Evolutionary conservation across 768 basidiomycete genomes (phyloP), one percentile per base, ranked within the genome.

Genomic region (Phylloporus rhodoxanthus): DNA sequence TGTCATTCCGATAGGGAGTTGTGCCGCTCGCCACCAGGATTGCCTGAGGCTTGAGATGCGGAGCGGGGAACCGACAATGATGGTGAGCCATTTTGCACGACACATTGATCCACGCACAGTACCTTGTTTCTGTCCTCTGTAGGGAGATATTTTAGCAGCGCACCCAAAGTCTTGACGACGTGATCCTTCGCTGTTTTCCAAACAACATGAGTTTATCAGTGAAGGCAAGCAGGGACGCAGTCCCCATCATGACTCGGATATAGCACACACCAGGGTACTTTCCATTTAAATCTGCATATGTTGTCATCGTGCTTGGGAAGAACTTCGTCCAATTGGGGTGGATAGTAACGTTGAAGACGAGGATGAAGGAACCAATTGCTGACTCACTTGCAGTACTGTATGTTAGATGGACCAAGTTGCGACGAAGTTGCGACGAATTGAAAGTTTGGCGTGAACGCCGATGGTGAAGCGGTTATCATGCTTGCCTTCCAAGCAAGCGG

Each of bases 381-480:
- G n/a, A n/a, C n/a, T n/a, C n/a, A n/a, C n/a, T n/a, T n/a, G n/a
- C n/a, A n/a, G n/a, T n/a, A n/a, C n/a, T n/a, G n/a, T n/a, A n/a
- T n/a, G n/a, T n/a, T n/a, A n/a, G n/a, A n/a, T 13, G 29, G 13
- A 30, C 29, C 29, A 30, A 30, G 13, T 13, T 11, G 9, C 5
- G 8, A 30, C 13, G 11, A n/a, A n/a, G n/a, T n/a, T n/a, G n/a
- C n/a, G n/a, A n/a, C n/a, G n/a, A n/a, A n/a, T n/a, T n/a, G n/a
- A n/a, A n/a, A n/a, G n/a, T n/a, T n/a, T n/a, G n/a, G n/a, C n/a
- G n/a, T n/a, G 29, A 7, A 77, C 75, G 65, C 75, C 71, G 75
- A 83, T 87, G 84, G 85, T 87, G 85, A 86, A 87, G 82, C 77
- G 85, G 85, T 85, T 87, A 87, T 86, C 85, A 87, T 87, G 84